Conservation (phyloP, 2,329 filamentous ascomycete genomes). For the Tolypocladium cylindrosporum region DNA sequence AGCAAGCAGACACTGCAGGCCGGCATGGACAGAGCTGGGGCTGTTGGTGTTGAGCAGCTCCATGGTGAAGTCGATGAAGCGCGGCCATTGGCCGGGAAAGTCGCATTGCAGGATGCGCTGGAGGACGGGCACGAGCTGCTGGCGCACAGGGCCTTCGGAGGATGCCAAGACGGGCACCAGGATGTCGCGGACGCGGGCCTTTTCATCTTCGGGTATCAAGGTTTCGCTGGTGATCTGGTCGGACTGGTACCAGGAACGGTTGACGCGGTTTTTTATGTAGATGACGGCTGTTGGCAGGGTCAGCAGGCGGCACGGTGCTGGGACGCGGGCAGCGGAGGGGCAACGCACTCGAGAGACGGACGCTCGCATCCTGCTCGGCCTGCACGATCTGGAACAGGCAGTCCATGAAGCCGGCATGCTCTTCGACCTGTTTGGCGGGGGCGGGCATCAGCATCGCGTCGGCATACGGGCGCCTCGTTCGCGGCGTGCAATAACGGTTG, state of each 20-base stretch:
- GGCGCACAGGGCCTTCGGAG: conserved; percentile 70
- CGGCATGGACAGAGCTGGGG: conserved; percentile 78
- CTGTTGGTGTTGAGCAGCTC: conserved; percentile 82
- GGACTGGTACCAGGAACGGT: conserved; percentile 74
- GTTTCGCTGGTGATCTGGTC: conserved; percentile 66
- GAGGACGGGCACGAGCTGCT: conserved; percentile 87
- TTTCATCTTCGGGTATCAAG: conserved; percentile 80
- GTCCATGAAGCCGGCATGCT: conserved; percentile 80
- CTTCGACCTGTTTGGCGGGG: conserved; percentile 59
- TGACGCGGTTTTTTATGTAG: conserved; percentile 96
- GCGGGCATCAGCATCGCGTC: background rate
- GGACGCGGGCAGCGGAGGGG: conserved; percentile 3
- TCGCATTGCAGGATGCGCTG: conserved; percentile 95
- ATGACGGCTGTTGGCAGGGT: conserved; percentile 60
- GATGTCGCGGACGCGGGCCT: conserved; percentile 74
- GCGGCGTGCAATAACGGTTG: background rate
- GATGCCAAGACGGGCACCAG: conserved; percentile 81
- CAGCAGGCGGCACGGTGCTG: conserved; percentile 6
- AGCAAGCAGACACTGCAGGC: conserved; percentile 84
- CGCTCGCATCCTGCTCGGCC: conserved; percentile 72
- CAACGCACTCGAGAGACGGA: conserved; percentile 77
- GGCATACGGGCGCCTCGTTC: background rate
- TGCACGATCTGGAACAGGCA: conserved; percentile 85
- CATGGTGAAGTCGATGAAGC: conserved; percentile 86
- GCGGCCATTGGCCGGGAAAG: conserved; percentile 89